Percentiles rank a stretch among this genome's conserved stretches.
phyloP scores from a whole-genome alignment of 2,329 filamentous ascomycete species.

The Diaporthe australafricana region DNA sequence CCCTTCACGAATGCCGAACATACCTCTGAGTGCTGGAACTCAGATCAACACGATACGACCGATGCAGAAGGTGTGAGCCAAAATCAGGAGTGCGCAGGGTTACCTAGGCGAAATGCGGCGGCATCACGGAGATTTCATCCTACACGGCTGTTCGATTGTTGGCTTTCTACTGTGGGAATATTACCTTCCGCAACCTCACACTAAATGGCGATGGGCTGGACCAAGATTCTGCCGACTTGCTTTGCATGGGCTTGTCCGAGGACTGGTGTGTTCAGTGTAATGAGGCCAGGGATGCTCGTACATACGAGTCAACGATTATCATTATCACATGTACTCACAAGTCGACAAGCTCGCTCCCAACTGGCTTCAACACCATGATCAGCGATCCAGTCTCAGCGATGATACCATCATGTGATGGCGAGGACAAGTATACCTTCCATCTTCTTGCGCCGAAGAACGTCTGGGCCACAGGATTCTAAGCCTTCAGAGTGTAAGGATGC shows the following conservation, averaged over 20 bases:
- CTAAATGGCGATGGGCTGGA: background rate
- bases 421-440: background rate
- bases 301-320: too few species aligned
- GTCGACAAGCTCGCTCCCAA: background rate
- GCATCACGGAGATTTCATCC: background rate
- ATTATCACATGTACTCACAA: too few species aligned
- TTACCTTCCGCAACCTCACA: background rate
- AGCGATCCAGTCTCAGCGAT: background rate
- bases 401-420: background rate
- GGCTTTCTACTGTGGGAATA: background rate
- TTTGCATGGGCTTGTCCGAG: background rate
- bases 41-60: background rate
- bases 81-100: background rate
- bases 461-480: background rate
- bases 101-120: background rate
- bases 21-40: background rate
- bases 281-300: background rate
- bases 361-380: background rate
- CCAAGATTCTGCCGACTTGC: background rate
- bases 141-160: background rate
- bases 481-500: background rate
- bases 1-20: background rate
- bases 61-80: background rate
- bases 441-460: background rate
- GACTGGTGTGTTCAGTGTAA: background rate